Conservation (phyloP, 2,329 filamentous ascomycete genomes). For the Aspergillus caelatus region DNA sequence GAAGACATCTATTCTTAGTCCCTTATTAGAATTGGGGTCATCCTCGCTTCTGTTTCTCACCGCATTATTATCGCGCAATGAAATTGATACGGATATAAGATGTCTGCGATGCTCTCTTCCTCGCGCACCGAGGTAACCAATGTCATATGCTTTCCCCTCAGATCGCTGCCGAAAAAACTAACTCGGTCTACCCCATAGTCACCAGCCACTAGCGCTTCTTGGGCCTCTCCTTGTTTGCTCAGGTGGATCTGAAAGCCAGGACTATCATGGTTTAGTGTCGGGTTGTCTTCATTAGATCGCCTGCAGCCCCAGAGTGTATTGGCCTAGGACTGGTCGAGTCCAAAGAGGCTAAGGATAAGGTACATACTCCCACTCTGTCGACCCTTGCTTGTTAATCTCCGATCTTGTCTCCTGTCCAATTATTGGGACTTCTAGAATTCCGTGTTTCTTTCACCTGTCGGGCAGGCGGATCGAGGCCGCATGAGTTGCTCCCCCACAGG, state of each 20-base stretch:
- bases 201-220: background rate
- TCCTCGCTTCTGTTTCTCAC: background rate
- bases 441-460: background rate
- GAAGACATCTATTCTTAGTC: background rate
- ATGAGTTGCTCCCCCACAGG: constrained; percentile 10
- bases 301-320: background rate
- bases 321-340: background rate
- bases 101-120: background rate
- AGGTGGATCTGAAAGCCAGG: constrained; percentile 5
- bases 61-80: background rate
- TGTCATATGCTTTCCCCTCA: constrained; percentile 3
- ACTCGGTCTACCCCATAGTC: constrained; percentile 3
- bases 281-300: constrained; percentile 1
- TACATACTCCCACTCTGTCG: background rate
- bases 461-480: constrained; percentile 13
- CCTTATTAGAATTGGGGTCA: background rate
- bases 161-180: background rate
- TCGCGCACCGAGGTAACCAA: background rate
- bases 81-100: background rate
- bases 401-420: constrained; percentile 7
- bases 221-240: constrained; percentile 3
- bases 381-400: constrained; percentile 10
- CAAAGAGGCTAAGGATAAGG: background rate
- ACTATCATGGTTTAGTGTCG: constrained; percentile 1
- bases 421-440: background rate